phyloP scores from a whole-genome alignment of 2,329 filamentous ascomycete genomes.

The Xylariaceae sp. region DNA sequence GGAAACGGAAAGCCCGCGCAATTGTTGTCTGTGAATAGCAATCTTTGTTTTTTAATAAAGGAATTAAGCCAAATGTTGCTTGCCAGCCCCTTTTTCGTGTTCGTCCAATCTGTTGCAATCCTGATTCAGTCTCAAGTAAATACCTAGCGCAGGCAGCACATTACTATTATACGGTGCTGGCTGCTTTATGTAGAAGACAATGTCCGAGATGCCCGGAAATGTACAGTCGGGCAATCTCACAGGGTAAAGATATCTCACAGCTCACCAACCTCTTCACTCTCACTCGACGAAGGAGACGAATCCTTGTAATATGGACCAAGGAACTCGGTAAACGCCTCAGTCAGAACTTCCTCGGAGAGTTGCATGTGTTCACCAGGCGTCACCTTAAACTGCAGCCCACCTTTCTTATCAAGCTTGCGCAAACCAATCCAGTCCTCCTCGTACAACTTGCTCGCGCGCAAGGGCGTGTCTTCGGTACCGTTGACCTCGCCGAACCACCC shows the following conservation, averaged over 20 bases:
- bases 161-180: slow-evolving; percentile 10
- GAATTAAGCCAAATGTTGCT: not conserved
- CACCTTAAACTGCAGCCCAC: slow-evolving; percentile 68
- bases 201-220: slow-evolving; percentile 14
- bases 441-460: slow-evolving; percentile 70
- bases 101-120: too few species aligned
- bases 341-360: slow-evolving; percentile 61
- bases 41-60: not conserved
- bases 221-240: slow-evolving; percentile 4
- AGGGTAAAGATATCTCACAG: slow-evolving; percentile 2
- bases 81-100: too few species aligned
- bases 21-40: not conserved
- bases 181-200: not conserved
- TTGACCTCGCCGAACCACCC: slow-evolving; percentile 89
- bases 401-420: slow-evolving; percentile 70
- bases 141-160: not conserved
- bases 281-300: not conserved
- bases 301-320: slow-evolving; percentile 49
- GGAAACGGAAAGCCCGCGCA: not conserved
- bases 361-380: slow-evolving; percentile 80
- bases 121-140: too few species aligned
- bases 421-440: slow-evolving; percentile 91
- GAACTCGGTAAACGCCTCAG: slow-evolving; percentile 59
- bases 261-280: slow-evolving; percentile 1
- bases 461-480: slow-evolving; percentile 57